These are phyloP conservation scores for Jatropha curcas DNA, from an alignment of 345 rosid genomes.

Conservation along the genomic window DNA sequence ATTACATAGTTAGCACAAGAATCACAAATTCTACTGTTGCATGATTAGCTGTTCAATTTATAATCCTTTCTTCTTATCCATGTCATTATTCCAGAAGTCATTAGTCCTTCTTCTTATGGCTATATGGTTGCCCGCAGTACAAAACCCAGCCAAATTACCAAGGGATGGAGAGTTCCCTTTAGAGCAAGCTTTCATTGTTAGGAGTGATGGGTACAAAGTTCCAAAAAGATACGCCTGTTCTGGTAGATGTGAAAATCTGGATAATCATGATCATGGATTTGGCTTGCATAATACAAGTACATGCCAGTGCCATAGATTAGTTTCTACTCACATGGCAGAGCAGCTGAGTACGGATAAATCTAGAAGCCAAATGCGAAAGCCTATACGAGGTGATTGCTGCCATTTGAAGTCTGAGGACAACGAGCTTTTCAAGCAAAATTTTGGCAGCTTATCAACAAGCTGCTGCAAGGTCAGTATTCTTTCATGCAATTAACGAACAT, in stretches of 20 bases:
- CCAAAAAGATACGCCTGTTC: conserved; percentile 10
- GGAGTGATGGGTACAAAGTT: conserved; percentile 11
- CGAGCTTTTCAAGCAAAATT: conserved; percentile 52
- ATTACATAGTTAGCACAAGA: neutral
- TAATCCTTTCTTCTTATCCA: neutral
- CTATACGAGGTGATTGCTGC: conserved; percentile 21
- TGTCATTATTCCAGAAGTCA: too few relatives aligned
- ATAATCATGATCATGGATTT: neutral
- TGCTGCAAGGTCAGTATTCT: conserved; percentile 43
- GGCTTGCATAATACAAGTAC: conserved; percentile 13
- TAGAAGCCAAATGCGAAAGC: conserved; percentile 31
- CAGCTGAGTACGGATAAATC: conserved; percentile 23
- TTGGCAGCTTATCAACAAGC: conserved; percentile 50
- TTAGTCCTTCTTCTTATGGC: neutral
- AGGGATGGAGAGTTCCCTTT: conserved; percentile 14
- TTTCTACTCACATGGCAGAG: conserved; percentile 22
- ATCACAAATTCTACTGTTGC: neutral
- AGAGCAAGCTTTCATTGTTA: conserved; percentile 3
- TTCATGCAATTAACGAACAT: neutral
- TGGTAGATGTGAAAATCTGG: neutral
- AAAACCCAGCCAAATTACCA: conserved; percentile 11
- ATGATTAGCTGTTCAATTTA: neutral
- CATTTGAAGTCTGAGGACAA: conserved; percentile 33
- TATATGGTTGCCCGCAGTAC: conserved; percentile 24
- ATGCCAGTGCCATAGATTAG: conserved; percentile 4